These are phyloP conservation scores for Carallia brachiata DNA, from an alignment of 345 rosid genomes.

Conservation along the genomic window DNA sequence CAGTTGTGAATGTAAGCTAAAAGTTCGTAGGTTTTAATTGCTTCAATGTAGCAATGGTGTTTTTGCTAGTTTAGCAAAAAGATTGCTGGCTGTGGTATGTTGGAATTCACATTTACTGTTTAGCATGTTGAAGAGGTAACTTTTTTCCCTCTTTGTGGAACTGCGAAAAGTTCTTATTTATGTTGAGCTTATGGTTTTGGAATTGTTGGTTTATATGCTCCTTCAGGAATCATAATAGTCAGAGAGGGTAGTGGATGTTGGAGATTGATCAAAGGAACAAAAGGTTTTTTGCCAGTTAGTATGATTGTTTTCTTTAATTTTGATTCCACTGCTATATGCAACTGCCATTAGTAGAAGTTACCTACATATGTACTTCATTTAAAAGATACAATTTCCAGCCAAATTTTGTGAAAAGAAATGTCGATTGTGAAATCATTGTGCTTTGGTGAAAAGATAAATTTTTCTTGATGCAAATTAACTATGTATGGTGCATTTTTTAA, in stretches of 20 bases:
- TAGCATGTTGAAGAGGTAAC: too few species aligned
- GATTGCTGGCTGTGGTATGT: too few species aligned
- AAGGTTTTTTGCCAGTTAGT: not conserved
- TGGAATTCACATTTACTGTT: too few species aligned
- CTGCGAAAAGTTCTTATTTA: not conserved
- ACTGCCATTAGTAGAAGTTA: too few species aligned
- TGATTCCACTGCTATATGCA: too few species aligned
- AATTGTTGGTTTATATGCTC: not conserved
- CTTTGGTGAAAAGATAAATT: not conserved
- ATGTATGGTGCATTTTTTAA: not conserved
- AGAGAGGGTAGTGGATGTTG: too few species aligned
- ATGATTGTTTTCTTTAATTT: not conserved
- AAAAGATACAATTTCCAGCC: not conserved
- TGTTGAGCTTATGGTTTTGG: not conserved
- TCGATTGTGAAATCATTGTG: not conserved
- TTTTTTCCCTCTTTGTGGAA: too few species aligned
- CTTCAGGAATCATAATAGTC: not conserved
- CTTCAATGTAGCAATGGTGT: too few species aligned
- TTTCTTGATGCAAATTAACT: not conserved
- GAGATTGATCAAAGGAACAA: not conserved
- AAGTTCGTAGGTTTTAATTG: too few species aligned
- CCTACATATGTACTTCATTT: not conserved
- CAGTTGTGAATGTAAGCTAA: too few species aligned
- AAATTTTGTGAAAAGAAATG: not conserved
- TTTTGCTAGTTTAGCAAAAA: too few species aligned